Conservation (phyloP, 2,329 filamentous ascomycete genomes). For the Fusarium goolgardi region DNA sequence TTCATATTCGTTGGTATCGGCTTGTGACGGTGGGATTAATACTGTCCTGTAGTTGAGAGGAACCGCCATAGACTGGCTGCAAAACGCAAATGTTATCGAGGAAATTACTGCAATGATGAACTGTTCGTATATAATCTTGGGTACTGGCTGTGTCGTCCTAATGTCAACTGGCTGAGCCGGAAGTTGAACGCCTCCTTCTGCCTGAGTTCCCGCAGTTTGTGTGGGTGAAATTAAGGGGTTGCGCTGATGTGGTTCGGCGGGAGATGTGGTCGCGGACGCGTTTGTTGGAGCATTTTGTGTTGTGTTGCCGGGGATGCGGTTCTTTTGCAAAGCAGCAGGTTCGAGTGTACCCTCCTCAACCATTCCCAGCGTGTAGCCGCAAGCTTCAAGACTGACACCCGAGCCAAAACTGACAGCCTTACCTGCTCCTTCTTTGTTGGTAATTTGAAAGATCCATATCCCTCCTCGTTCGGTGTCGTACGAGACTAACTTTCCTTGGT, state of each 20-base stretch:
- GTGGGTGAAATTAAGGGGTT: constrained; percentile 39
- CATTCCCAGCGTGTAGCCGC: constrained; percentile 57
- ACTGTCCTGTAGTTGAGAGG: constrained; percentile 66
- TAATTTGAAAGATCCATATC: constrained; percentile 67
- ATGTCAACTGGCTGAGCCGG: constrained; percentile 47
- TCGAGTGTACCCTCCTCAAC: constrained; percentile 65
- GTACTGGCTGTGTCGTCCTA: constrained; percentile 41
- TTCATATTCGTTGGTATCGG: constrained; percentile 31
- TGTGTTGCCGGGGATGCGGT: constrained; percentile 54
- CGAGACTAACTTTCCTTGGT: constrained; percentile 64
- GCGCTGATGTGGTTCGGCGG: constrained; percentile 53
- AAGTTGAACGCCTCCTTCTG: constrained; percentile 47
- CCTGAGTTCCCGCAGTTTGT: constrained; percentile 21
- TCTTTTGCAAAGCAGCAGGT: constrained; percentile 61
- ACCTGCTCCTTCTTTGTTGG: constrained; percentile 55
- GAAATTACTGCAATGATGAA: constrained; percentile 65
- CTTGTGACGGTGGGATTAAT: constrained; percentile 54
- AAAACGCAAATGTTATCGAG: constrained; percentile 63
- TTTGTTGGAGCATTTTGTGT: constrained; percentile 59
- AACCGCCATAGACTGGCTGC: constrained; percentile 60
- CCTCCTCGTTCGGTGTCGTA: constrained; percentile 62
- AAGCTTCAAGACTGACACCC: constrained; percentile 56
- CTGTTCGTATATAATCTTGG: constrained; percentile 63
- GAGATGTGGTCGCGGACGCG: constrained; percentile 57
- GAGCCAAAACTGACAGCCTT: constrained; percentile 47